These are phyloP conservation scores for Linum lewisii DNA, from an alignment of 345 rosid species.

Conservation along the genomic window DNA sequence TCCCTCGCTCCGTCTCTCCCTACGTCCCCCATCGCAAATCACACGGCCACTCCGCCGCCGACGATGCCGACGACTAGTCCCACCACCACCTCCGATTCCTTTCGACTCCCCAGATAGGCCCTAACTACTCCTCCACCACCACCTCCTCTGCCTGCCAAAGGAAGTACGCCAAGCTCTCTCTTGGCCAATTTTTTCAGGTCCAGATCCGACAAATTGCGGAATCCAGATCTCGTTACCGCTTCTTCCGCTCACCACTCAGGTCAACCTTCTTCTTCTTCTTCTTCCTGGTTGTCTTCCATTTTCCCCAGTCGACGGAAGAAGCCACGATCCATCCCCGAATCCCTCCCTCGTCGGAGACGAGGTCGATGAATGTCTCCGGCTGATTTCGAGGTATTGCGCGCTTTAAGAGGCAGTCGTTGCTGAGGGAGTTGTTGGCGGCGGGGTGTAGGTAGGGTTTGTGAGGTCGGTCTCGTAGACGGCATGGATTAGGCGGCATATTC, in stretches of 20 bases:
- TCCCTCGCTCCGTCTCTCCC: conserved; percentile 32
- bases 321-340: too few species aligned
- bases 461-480: too few species aligned
- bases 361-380: conserved; percentile 87
- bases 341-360: too few species aligned
- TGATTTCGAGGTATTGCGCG: conserved; percentile 25
- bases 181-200: too few species aligned
- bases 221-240: conserved; percentile 27
- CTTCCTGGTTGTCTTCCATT: conserved; percentile 46
- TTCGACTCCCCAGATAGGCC: conserved; percentile 66
- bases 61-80: conserved; percentile 19
- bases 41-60: conserved; percentile 69
- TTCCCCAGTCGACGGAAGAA: conserved; percentile 28
- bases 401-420: too few species aligned
- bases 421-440: too few species aligned
- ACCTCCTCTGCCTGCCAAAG: conserved; percentile 18
- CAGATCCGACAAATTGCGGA: too few species aligned
- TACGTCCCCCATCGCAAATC: conserved; percentile 16
- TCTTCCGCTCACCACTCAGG: conserved; percentile 19
- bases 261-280: conserved; percentile 29
- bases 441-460: too few species aligned
- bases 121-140: conserved; percentile 16
- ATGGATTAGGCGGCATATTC: too few species aligned
- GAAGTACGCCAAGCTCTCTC: conserved; percentile 32
- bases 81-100: conserved; percentile 34